phyloP scores from a whole-genome alignment of 2,329 filamentous ascomycete genomes.

The Trichoderma koningii region DNA sequence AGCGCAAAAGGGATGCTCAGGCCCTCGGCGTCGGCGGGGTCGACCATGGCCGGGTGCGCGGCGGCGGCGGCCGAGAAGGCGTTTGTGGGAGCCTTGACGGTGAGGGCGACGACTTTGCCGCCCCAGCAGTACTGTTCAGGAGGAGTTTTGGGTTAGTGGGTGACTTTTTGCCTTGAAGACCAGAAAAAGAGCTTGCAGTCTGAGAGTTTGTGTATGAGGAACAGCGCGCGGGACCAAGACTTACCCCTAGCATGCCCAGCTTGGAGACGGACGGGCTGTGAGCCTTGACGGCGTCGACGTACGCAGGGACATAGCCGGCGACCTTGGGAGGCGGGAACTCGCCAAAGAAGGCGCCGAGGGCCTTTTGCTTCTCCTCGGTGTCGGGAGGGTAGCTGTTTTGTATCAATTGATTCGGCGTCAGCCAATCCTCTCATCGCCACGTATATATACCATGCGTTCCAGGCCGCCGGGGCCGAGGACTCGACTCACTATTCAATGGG shows the following conservation, averaged over 20 bases:
- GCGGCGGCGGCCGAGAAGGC: slow-evolving; percentile 58
- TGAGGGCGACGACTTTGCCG: slow-evolving; percentile 63
- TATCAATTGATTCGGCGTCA: no score
- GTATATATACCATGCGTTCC: no score
- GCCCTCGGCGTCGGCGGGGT: slow-evolving; percentile 59
- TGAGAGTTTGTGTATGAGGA: no score
- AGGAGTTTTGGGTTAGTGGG: no score
- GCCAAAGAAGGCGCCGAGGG: slow-evolving; percentile 59
- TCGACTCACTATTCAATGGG: slow-evolving; percentile 51
- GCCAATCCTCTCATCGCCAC: no score
- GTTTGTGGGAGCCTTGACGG: slow-evolving; percentile 52
- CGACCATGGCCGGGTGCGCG: slow-evolving; percentile 65
- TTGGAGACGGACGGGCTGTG: slow-evolving; percentile 58
- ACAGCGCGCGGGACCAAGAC: slow-evolving; percentile 31
- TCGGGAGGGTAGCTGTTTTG: slow-evolving; percentile 59
- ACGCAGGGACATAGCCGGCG: slow-evolving; percentile 54
- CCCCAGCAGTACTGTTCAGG: slow-evolving; percentile 64
- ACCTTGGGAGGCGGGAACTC: slow-evolving; percentile 52
- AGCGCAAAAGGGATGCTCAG: slow-evolving; percentile 64
- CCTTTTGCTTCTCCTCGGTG: slow-evolving; percentile 64
- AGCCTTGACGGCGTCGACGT: slow-evolving; percentile 54
- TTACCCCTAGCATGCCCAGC: slow-evolving; percentile 63
- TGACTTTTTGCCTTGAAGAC: no score
- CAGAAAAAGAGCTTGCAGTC: no score
- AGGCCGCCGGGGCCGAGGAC: no score